Evolutionary conservation across 305 asterid genomes (phyloP).

Genomic region (Andrographis paniculata): DNA sequence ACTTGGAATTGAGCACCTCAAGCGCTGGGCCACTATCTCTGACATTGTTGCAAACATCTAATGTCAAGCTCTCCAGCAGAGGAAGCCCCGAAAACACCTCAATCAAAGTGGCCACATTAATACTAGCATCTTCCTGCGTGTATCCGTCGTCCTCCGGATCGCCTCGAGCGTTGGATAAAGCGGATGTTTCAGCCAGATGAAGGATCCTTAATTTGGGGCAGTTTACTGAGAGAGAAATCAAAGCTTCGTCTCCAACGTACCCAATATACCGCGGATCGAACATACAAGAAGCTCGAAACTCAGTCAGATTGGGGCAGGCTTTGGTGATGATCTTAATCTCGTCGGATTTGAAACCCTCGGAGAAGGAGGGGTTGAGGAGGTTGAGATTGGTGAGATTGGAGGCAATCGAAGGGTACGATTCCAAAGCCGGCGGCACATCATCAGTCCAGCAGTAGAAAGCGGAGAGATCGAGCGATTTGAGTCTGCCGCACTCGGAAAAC

Average conservation of each 20-base stretch:
- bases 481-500: slow-evolving; percentile 23
- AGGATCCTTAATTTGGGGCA: slow-evolving; percentile 57
- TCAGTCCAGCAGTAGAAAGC: slow-evolving; percentile 86
- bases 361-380: slow-evolving; percentile 59
- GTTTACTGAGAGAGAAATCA: slow-evolving; percentile 44
- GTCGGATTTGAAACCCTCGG: slow-evolving; percentile 70
- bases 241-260: slow-evolving; percentile 58
- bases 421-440: slow-evolving; percentile 55
- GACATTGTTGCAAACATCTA: slow-evolving; percentile 66
- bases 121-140: slow-evolving; percentile 47
- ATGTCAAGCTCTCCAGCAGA: slow-evolving; percentile 50
- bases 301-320: slow-evolving; percentile 53
- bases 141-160: slow-evolving; percentile 48
- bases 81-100: slow-evolving; percentile 77
- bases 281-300: slow-evolving; percentile 55
- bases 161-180: slow-evolving; percentile 36
- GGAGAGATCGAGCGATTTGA: slow-evolving; percentile 51
- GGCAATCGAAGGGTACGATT: slow-evolving; percentile 32
- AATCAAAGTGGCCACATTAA: slow-evolving; percentile 52
- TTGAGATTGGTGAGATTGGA: slow-evolving; percentile 40
- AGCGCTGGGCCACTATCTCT: slow-evolving; percentile 72
- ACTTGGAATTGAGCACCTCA: slow-evolving; percentile 57
- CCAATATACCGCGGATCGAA: slow-evolving; percentile 78
- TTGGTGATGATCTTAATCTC: slow-evolving; percentile 52
- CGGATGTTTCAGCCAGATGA: slow-evolving; percentile 70